Evolutionary conservation across 768 basidiomycete genomes (phyloP).

Genomic region (Sporobolomyces roseus): DNA sequence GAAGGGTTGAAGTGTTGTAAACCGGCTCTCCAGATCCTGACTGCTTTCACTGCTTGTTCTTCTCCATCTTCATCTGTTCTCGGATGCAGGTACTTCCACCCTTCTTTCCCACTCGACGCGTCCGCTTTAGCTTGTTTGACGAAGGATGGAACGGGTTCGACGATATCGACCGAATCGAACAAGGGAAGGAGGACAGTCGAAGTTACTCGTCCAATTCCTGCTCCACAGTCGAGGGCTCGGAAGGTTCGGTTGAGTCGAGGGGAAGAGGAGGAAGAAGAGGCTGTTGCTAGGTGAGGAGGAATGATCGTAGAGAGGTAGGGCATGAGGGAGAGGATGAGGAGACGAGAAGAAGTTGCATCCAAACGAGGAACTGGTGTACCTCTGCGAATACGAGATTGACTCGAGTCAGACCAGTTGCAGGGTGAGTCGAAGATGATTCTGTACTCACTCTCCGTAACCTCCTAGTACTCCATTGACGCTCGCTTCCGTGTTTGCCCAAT

Average conservation of each 20-base stretch:
- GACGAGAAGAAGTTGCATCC: conserved; percentile 83
- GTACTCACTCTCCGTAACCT: conserved; percentile 43
- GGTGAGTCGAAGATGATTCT: neutral
- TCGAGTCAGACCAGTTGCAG: neutral
- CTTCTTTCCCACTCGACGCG: conserved; percentile 43
- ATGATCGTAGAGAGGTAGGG: conserved; percentile 74
- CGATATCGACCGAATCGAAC: conserved; percentile 75
- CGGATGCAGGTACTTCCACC: conserved; percentile 38
- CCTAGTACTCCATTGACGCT: conserved; percentile 84
- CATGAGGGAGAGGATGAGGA: conserved; percentile 74
- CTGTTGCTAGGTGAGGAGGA: conserved; percentile 69
- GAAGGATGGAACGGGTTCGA: conserved; percentile 81
- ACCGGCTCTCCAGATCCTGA: conserved; percentile 72
- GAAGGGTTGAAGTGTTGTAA: conserved; percentile 77
- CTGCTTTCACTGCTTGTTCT: conserved; percentile 58
- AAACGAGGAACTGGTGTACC: conserved; percentile 67
- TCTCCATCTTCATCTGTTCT: conserved; percentile 32
- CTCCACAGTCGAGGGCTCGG: conserved; percentile 84
- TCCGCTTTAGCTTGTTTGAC: conserved; percentile 60
- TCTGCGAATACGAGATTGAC: conserved; percentile 5
- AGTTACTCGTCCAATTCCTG: conserved; percentile 90
- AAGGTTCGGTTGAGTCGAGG: conserved; percentile 44
- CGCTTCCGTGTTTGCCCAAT: conserved; percentile 79
- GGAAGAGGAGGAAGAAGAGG: conserved; percentile 9
- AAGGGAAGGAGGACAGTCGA: conserved; percentile 82